Conservation (phyloP, 495 filamentous ascomycete genomes). For the Neurospora sp. region DNA sequence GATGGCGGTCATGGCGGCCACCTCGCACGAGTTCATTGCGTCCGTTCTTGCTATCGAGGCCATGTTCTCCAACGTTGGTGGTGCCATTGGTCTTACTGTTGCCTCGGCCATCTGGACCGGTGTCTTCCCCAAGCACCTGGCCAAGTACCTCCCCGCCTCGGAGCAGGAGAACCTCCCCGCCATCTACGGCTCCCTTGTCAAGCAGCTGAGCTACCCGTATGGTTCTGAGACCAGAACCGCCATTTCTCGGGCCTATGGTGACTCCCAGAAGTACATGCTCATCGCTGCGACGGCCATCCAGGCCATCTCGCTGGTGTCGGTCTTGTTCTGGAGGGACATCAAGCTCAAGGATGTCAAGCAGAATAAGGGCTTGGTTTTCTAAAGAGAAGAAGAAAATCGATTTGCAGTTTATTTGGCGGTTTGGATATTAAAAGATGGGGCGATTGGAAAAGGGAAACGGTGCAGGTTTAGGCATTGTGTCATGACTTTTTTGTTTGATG, state of each 20-base stretch:
- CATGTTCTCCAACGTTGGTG: slow-evolving; percentile 54
- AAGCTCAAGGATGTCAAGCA: slow-evolving; percentile 45
- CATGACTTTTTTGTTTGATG: neutral
- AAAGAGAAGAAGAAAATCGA: neutral
- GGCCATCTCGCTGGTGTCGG: slow-evolving; percentile 34
- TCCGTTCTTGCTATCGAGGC: slow-evolving; percentile 51
- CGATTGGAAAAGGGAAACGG: neutral
- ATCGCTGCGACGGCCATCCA: slow-evolving; percentile 43
- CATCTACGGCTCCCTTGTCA: slow-evolving; percentile 44
- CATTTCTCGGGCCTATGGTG: slow-evolving; percentile 46
- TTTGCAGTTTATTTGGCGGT: neutral
- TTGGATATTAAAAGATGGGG: neutral
- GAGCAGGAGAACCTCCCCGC: slow-evolving; percentile 26
- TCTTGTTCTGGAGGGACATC: slow-evolving; percentile 45
- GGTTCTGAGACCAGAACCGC: slow-evolving; percentile 42
- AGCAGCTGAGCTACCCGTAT: slow-evolving; percentile 42
- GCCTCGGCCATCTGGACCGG: slow-evolving; percentile 58
- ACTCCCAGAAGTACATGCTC: slow-evolving; percentile 45
- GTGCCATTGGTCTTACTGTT: slow-evolving; percentile 51
- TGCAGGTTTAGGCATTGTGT: neutral
- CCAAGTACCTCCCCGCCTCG: slow-evolving; percentile 46
- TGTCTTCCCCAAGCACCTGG: slow-evolving; percentile 43
- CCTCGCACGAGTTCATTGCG: slow-evolving; percentile 56
- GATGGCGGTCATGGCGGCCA: slow-evolving; percentile 57
- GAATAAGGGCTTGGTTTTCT: slow-evolving; percentile 16